These are phyloP conservation scores for Phalaenopsis equestris DNA, from an alignment of 106 monocot genomes.

Conservation along the genomic window DNA sequence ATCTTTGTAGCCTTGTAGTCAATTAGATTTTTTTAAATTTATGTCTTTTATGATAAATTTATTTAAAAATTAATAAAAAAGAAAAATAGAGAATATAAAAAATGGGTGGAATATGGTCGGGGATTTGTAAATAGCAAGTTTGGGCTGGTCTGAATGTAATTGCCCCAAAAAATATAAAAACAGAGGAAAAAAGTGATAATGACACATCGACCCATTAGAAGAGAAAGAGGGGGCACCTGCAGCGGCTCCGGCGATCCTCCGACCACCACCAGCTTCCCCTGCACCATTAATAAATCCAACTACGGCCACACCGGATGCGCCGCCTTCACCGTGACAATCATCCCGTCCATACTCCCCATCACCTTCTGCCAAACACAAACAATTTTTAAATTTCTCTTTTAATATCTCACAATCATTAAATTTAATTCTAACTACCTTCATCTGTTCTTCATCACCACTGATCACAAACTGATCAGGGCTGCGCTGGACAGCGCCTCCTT, in stretches of 20 bases:
- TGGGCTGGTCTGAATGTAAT: no score
- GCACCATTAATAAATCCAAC: slow-evolving; percentile 7
- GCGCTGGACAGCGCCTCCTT: slow-evolving; percentile 19
- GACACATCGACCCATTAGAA: no score
- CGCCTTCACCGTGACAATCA: slow-evolving; percentile 20
- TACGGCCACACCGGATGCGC: slow-evolving; percentile 10
- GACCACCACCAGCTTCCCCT: slow-evolving; percentile 17
- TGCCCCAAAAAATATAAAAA: no score
- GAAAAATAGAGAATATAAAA: no score
- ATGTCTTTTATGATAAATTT: no score
- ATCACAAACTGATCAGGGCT: slow-evolving; percentile 20
- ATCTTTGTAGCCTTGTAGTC: no score
- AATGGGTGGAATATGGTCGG: no score
- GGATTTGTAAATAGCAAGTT: no score
- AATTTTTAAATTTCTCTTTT: neutral
- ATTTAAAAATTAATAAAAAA: no score
- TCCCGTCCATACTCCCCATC: slow-evolving; percentile 18
- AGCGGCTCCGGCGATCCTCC: slow-evolving; percentile 15
- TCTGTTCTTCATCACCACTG: slow-evolving; percentile 10
- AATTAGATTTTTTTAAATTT: no score
- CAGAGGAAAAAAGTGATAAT: no score
- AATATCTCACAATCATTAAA: neutral
- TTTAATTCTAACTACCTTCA: slow-evolving; percentile 8
- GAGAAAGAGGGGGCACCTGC: slow-evolving; percentile 3
- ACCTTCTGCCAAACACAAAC: neutral